Percentiles rank a stretch among this genome's conserved stretches.
These are phyloP conservation scores for Piloderma croceum DNA, from an alignment of 768 basidiomycete genomes.

Conservation along the genomic window DNA sequence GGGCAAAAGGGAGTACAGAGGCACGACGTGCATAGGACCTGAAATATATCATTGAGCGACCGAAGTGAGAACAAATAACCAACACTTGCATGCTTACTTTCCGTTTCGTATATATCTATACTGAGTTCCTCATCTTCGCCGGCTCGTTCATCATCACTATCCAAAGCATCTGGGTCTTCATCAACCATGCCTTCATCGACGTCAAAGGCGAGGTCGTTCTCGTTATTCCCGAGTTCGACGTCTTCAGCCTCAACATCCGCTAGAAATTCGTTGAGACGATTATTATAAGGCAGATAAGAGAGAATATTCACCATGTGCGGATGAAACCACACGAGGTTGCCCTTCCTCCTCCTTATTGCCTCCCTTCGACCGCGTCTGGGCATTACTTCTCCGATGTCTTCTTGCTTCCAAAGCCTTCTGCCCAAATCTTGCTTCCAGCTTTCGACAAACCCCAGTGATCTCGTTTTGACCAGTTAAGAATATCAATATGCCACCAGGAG, in stretches of 20 bases:
- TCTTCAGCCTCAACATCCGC: constrained; percentile 82
- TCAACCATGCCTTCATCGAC: constrained; percentile 57
- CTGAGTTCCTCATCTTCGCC: constrained; percentile 48
- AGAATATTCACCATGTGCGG: constrained; percentile 5
- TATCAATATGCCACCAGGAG: constrained; percentile 87
- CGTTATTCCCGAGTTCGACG: constrained; percentile 55
- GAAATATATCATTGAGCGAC: too few relatives aligned
- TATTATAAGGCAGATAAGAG: constrained; percentile 3
- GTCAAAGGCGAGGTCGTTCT: constrained; percentile 58
- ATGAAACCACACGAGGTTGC: constrained; percentile 40
- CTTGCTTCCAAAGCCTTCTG: constrained; percentile 51
- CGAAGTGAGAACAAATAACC: too few relatives aligned
- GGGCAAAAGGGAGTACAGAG: constrained; percentile 87
- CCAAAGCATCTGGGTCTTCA: constrained; percentile 68
- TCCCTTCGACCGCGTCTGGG: constrained; percentile 14
- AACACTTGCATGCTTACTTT: too few relatives aligned
- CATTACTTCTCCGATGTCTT: constrained; percentile 10
- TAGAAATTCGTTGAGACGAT: too few relatives aligned
- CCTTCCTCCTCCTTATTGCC: constrained; percentile 27
- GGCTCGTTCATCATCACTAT: constrained; percentile 63
- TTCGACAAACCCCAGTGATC: constrained; percentile 78
- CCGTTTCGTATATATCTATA: constrained; percentile 58
- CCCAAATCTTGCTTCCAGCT: constrained; percentile 75
- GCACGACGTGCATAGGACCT: constrained; percentile 94
- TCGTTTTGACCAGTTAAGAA: constrained; percentile 97